Percentiles rank a stretch among this genome's conserved stretches.
Conservation (phyloP, 78 protist species). For the Goniomonas avonlea region DNA sequence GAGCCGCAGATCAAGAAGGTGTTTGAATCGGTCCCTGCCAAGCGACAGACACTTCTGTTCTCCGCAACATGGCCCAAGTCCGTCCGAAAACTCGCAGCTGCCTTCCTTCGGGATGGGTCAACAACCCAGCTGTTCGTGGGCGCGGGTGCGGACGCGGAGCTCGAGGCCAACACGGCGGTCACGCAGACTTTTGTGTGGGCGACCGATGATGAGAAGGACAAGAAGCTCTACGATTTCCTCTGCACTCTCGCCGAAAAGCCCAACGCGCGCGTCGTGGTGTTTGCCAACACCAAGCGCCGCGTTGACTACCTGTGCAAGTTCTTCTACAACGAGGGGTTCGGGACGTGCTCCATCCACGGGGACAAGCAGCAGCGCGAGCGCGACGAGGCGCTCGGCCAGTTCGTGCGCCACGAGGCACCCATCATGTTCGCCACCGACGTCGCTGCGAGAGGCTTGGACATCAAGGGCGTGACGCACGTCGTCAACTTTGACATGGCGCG, state of each 20-base stretch:
- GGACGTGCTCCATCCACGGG: constrained; percentile 39
- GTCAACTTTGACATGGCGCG: constrained; percentile 40
- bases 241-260: neutral
- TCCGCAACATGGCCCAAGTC: constrained; percentile 41
- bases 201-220: constrained; percentile 37
- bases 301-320: constrained; percentile 10
- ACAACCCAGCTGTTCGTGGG: neutral
- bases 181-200: constrained; percentile 12
- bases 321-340: constrained; percentile 9
- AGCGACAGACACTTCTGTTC: constrained; percentile 40
- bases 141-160: constrained; percentile 10
- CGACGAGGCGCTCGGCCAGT: constrained; percentile 6
- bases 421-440: constrained; percentile 81
- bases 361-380: constrained; percentile 40
- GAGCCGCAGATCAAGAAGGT: constrained; percentile 63
- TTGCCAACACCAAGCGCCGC: constrained; percentile 38
- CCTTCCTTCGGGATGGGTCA: neutral
- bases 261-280: constrained; percentile 24
- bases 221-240: neutral
- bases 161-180: constrained; percentile 2
- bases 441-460: constrained; percentile 88
- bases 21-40: neutral
- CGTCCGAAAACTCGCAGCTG: constrained; percentile 31
- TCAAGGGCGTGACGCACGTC: constrained; percentile 41
- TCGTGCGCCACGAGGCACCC: neutral